Conservation (phyloP, 2,329 filamentous ascomycete genomes). For the Sarocladiaceae sp. region DNA sequence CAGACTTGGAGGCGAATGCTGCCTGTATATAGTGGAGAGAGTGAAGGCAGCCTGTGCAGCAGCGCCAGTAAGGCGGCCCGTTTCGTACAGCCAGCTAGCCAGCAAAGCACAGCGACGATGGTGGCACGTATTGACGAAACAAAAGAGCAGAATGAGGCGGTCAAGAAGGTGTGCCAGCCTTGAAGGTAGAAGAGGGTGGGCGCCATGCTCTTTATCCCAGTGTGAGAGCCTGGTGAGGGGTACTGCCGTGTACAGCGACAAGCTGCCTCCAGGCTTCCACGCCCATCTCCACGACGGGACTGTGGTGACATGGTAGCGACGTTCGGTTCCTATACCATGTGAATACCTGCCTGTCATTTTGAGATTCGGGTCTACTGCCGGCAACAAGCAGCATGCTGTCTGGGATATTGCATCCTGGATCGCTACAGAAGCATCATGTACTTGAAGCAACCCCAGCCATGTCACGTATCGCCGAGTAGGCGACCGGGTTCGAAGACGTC, state of each 20-base stretch:
- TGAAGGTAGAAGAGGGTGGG: constrained; percentile 6
- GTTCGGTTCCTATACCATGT: background rate
- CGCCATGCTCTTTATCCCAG: background rate
- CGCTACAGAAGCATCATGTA: no score
- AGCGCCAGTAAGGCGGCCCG: background rate
- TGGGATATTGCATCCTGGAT: no score
- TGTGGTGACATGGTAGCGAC: background rate
- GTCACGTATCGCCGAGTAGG: no score
- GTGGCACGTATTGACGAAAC: constrained; percentile 1
- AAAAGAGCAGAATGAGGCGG: background rate
- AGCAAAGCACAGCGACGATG: constrained; percentile 1
- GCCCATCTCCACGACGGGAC: background rate
- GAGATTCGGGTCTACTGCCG: background rate
- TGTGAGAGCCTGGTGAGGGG: constrained; percentile 7
- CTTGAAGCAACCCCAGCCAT: no score
- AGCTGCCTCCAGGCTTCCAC: constrained; percentile 5
- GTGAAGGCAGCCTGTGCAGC: background rate
- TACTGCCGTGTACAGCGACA: constrained; percentile 5
- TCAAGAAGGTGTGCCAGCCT: constrained; percentile 9
- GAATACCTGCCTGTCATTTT: background rate
- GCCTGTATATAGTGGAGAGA: constrained; percentile 1
- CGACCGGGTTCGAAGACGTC: no score
- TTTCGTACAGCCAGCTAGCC: background rate
- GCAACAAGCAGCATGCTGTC: background rate
- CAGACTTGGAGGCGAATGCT: background rate